Evolutionary conservation across 208 protist species (phyloP), one percentile per base, ranked within the genome.

Genomic region (Leptomonas seymouri): DNA sequence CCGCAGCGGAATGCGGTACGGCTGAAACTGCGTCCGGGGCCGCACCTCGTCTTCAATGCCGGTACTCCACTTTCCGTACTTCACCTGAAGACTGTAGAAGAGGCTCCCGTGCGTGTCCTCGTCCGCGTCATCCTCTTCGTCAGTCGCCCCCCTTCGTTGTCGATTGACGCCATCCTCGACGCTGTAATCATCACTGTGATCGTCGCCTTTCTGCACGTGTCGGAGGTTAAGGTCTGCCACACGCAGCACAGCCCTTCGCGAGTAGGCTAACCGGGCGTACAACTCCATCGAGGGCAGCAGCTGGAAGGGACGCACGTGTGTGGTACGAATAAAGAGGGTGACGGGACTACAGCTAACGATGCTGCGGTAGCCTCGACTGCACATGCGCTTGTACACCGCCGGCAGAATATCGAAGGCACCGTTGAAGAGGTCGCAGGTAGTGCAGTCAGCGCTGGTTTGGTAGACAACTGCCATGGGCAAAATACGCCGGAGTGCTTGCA

Each of bases 301-400:
- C 14, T 56, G 64, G 28, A 80, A 76, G 9, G 57, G 39, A 15
- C 60, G 25, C 0, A 45, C 60, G 20, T 78, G 62, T 27, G 42
- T 56, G 18, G 71, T 75, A 34, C 80, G 57, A 36, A 91, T 41
- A 62, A 88, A 87, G 27, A 91, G 69, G 27, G 84, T 65, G 20
- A 91, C 20, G n/a, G 86, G 86, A 64, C 82, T 91, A 50, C 86
- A 91, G 55, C 86, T 82, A 18, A 86, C 57, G 60, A 91, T 81
- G 42, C 51, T 84, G 27, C 44, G 25, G 45, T 87, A 78, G 25
- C 74, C 68, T 23, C 41, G 60, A 31, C 69, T 77, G 53, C 86
- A 91, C 25, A 91, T 55, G 23, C 72, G 69, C 31, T 80, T 71
- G 71, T 82, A 91, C 21, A 89, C 44, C n/a, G 75, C 46, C 21